Conservation (phyloP, 1,284 basidiomycete species). For the Cutaneotrichosporon cyanovorans region DNA sequence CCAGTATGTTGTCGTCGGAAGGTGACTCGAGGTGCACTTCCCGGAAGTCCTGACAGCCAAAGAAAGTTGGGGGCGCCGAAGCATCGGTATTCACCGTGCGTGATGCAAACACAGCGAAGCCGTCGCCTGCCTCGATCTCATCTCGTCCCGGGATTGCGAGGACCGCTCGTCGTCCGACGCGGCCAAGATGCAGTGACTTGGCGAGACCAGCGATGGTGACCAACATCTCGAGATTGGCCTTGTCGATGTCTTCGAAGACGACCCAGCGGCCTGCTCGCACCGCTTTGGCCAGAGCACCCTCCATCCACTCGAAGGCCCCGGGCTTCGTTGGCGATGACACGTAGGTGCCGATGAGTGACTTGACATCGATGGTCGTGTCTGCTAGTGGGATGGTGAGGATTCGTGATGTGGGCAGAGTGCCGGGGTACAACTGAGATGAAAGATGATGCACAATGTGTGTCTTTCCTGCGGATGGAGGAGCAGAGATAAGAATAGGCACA, state of each 20-base stretch:
- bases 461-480: constrained; percentile 85
- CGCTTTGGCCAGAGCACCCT: constrained; percentile 85
- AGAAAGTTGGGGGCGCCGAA: constrained; percentile 55
- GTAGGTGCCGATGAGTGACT: constrained; percentile 88
- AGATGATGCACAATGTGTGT: constrained; percentile 73
- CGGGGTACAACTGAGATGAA: constrained; percentile 52
- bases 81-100: constrained; percentile 54
- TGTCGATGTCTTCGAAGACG: constrained; percentile 87
- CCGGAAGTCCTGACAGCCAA: constrained; percentile 70
- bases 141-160: constrained; percentile 61
- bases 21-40: constrained; percentile 63
- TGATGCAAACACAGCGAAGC: constrained; percentile 74
- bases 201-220: constrained; percentile 74
- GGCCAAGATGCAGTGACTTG: constrained; percentile 63
- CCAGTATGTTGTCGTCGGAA: constrained; percentile 57
- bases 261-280: constrained; percentile 90
- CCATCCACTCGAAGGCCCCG: constrained; percentile 93
- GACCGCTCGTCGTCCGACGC: constrained; percentile 57
- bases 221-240: constrained; percentile 76
- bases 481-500: constrained; percentile 75
- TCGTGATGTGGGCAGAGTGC: constrained; percentile 50
- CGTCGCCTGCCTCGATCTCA: constrained; percentile 63
- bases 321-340: constrained; percentile 76
- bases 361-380: constrained; percentile 89
- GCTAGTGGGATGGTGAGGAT: constrained; percentile 82